Conservation (phyloP, 805 yeast genomes). For the Metschnikowia cubensis region DNA sequence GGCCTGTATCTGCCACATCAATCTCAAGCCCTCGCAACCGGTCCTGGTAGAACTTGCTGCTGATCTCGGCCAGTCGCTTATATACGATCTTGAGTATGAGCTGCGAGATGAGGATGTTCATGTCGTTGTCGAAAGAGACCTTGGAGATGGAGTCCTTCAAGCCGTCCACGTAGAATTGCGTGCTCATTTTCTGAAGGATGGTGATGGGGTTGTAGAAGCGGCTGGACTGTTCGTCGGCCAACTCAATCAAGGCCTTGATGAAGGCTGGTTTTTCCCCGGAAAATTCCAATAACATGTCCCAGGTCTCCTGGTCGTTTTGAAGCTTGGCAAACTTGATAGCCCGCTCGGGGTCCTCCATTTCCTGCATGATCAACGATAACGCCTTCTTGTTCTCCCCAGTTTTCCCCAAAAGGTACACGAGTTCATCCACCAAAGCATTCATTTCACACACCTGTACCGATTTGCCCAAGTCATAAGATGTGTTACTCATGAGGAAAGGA, state of each 20-base stretch:
- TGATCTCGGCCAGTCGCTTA: conserved; percentile 28
- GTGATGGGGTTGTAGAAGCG: conserved; percentile 56
- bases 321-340: conserved; percentile 78
- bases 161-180: conserved; percentile 58
- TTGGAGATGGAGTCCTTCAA: conserved; percentile 56
- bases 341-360: conserved; percentile 69
- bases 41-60: conserved; percentile 19
- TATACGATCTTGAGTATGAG: conserved; percentile 43
- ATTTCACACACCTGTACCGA: conserved; percentile 67
- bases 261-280: conserved; percentile 73
- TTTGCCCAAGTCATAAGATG: conserved; percentile 59
- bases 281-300: conserved; percentile 71
- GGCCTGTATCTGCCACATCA: conserved; percentile 15
- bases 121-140: conserved; percentile 60
- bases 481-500: conserved; percentile 56
- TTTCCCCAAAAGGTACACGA: conserved; percentile 76
- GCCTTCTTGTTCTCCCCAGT: conserved; percentile 81
- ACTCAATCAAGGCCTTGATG: conserved; percentile 66
- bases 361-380: conserved; percentile 67
- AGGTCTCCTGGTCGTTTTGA: conserved; percentile 68
- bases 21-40: conserved; percentile 28
- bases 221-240: conserved; percentile 52
- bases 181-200: conserved; percentile 62
- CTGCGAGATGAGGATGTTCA: conserved; percentile 48
- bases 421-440: conserved; percentile 55